These are phyloP conservation scores for Boletus coccyginus DNA, from an alignment of 768 basidiomycete species.

Conservation along the genomic window DNA sequence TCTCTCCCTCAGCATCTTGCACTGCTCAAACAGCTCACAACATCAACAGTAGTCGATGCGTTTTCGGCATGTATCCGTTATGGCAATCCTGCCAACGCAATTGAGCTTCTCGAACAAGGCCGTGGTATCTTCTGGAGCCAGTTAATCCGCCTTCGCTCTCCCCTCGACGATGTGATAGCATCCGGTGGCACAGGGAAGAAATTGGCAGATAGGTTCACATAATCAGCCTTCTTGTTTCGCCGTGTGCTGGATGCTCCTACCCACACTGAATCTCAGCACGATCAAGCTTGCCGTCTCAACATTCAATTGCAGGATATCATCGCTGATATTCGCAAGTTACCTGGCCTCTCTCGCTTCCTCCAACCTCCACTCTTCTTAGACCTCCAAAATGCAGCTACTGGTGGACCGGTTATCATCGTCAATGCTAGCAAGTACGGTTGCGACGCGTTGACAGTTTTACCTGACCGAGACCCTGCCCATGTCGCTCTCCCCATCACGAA, in stretches of 20 bases:
- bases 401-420: constrained; percentile 32
- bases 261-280: not conserved
- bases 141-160: constrained; percentile 14
- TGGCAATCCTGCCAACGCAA: constrained; percentile 10
- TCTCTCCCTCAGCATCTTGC: too few relatives aligned
- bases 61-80: constrained; percentile 6
- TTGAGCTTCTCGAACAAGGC: constrained; percentile 33
- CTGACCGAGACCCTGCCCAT: not conserved
- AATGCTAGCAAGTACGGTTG: constrained; percentile 28
- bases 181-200: not conserved
- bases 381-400: constrained; percentile 13
- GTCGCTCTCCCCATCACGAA: not conserved
- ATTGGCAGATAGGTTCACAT: not conserved
- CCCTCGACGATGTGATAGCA: not conserved
- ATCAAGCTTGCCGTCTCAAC: not conserved
- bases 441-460: constrained; percentile 32
- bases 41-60: too few relatives aligned
- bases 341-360: constrained; percentile 28
- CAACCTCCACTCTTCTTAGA: constrained; percentile 13
- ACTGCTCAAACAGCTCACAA: too few relatives aligned
- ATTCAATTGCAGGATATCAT: not conserved
- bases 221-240: not conserved
- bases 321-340: constrained; percentile 12
- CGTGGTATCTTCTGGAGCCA: constrained; percentile 20
- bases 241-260: not conserved